Conservation (phyloP, 495 filamentous ascomycete genomes). For the Penicillium taxi region DNA sequence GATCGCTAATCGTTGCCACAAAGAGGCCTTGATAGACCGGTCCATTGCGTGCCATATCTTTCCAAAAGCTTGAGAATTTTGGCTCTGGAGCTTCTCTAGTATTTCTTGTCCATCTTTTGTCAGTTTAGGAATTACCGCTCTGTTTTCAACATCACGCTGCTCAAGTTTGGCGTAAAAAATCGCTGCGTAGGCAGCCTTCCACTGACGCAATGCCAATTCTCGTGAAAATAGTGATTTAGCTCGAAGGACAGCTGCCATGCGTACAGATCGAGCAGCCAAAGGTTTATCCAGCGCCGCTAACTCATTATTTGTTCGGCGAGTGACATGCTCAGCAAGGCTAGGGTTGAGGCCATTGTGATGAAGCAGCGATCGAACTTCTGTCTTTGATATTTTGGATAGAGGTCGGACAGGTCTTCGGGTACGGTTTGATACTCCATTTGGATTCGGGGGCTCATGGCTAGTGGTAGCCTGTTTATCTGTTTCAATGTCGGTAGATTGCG, state of each 20-base stretch:
- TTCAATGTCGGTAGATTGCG: too few species aligned
- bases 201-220: constrained; percentile 13
- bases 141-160: constrained; percentile 9
- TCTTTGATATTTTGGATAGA: too few species aligned
- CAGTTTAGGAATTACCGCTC: constrained; percentile 8
- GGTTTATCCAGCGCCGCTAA: constrained; percentile 2
- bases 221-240: constrained; percentile 19
- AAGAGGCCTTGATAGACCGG: constrained; percentile 17
- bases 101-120: constrained; percentile 13
- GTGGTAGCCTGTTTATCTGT: too few species aligned
- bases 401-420: too few species aligned
- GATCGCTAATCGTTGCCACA: constrained; percentile 48
- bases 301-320: constrained; percentile 12
- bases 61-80: constrained; percentile 28
- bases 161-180: constrained; percentile 22
- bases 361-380: constrained; percentile 4
- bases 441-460: too few species aligned
- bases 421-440: too few species aligned
- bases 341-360: constrained; percentile 4
- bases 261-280: neutral
- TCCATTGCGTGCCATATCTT: constrained; percentile 33
- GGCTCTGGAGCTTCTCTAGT: constrained; percentile 16
- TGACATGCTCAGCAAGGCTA: constrained; percentile 7
- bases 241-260: constrained; percentile 12
- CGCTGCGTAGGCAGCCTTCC: constrained; percentile 20